Conservation (phyloP, 1,139 yeast genomes). For the Geotrichum cucujoidarum region DNA sequence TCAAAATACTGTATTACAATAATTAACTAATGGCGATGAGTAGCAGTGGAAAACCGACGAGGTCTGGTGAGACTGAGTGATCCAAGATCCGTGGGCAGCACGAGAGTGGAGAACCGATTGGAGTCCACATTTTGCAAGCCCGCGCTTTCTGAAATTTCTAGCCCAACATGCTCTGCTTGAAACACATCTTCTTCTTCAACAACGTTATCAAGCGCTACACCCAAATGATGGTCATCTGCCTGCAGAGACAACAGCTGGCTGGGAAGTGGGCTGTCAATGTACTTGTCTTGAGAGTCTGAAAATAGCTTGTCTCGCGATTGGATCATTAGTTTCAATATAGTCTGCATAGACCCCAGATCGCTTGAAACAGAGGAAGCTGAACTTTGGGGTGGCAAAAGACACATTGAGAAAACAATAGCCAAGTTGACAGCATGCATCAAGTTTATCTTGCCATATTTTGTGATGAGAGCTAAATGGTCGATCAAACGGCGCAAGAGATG, state of each 20-base stretch:
- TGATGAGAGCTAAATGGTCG: conserved; percentile 59
- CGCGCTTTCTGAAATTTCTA: no score
- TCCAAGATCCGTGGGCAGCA: no score
- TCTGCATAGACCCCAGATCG: conserved; percentile 38
- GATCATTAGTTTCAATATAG: conserved; percentile 37
- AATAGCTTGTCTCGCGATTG: conserved; percentile 31
- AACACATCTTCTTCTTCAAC: no score
- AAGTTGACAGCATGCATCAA: conserved; percentile 76
- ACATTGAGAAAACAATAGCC: conserved; percentile 71
- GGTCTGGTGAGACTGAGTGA: no score
- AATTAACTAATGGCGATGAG: no score
- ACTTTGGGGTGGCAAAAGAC: conserved; percentile 41
- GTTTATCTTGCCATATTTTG: conserved; percentile 53
- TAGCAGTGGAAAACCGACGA: no score
- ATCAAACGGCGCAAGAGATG: conserved; percentile 62
- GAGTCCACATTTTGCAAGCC: no score
- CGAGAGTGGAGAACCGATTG: no score
- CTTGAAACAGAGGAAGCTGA: conserved; percentile 27
- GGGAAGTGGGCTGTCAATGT: conserved; percentile 10
- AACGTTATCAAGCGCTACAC: conserved; percentile 8
- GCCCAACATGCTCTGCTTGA: no score
- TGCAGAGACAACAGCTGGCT: conserved; percentile 8
- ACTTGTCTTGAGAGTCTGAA: conserved; percentile 18
- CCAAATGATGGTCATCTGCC: conserved; percentile 9
- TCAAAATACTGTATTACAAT: no score